Conservation (phyloP, 2,329 filamentous ascomycete genomes). For the Malbranchea zuffiana region DNA sequence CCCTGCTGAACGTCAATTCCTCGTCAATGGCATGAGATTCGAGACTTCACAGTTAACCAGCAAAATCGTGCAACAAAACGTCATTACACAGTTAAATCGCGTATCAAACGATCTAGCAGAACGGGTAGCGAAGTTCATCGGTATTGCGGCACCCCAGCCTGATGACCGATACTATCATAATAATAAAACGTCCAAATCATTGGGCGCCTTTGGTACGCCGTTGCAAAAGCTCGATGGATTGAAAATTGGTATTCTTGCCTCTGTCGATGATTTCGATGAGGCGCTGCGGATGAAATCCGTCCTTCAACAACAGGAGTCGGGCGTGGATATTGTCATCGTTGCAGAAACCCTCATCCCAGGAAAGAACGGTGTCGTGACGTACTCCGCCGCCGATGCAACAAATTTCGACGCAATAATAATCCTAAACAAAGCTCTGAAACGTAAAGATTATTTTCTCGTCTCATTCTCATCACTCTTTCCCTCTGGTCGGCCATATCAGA, state of each 20-base stretch:
- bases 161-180: slow-evolving; percentile 57
- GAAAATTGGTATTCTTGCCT: slow-evolving; percentile 52
- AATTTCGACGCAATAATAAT: slow-evolving; percentile 45
- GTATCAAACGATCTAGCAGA: slow-evolving; percentile 56
- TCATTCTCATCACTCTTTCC: slow-evolving; percentile 48
- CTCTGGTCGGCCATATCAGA: slow-evolving; percentile 51
- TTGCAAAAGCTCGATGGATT: slow-evolving; percentile 53
- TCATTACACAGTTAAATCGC: slow-evolving; percentile 57
- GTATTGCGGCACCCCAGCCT: slow-evolving; percentile 46
- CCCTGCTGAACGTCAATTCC: slow-evolving; percentile 55
- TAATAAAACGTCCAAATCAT: slow-evolving; percentile 54
- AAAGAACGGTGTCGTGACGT: slow-evolving; percentile 50
- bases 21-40: slow-evolving; percentile 63
- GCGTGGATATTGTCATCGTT: slow-evolving; percentile 50
- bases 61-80: slow-evolving; percentile 50
- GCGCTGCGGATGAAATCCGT: slow-evolving; percentile 41
- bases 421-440: slow-evolving; percentile 43
- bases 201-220: slow-evolving; percentile 49
- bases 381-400: slow-evolving; percentile 50
- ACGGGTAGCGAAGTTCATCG: slow-evolving; percentile 54
- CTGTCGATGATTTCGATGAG: slow-evolving; percentile 36
- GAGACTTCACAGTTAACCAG: slow-evolving; percentile 53
- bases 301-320: slow-evolving; percentile 32
- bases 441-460: slow-evolving; percentile 17
- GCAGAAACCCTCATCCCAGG: slow-evolving; percentile 44